phyloP scores from a whole-genome alignment of 2,329 filamentous ascomycete genomes.

The Pyricularia sp. region DNA sequence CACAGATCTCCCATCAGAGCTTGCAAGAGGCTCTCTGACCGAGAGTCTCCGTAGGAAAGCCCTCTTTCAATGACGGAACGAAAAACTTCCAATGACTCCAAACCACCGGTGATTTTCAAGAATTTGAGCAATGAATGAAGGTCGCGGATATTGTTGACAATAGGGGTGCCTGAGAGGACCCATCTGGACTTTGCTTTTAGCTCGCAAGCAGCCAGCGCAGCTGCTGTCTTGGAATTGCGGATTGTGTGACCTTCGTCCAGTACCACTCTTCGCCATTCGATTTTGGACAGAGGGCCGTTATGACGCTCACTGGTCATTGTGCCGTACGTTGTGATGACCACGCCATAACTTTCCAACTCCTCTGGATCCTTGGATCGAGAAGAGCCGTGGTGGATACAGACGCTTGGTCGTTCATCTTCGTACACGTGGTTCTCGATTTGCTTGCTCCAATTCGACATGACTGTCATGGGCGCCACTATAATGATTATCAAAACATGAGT shows the following conservation, averaged over 20 bases:
- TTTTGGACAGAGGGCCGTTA: slow-evolving; percentile 30
- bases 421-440: slow-evolving; percentile 69
- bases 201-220: slow-evolving; percentile 56
- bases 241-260: slow-evolving; percentile 80
- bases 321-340: slow-evolving; percentile 80
- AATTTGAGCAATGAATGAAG: slow-evolving; percentile 74
- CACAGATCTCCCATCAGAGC: slow-evolving; percentile 73
- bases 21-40: slow-evolving; percentile 58
- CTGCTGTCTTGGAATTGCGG: slow-evolving; percentile 66
- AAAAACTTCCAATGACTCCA: slow-evolving; percentile 66
- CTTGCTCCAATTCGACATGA: slow-evolving; percentile 85
- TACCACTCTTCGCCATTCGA: slow-evolving; percentile 70
- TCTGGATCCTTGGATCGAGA: slow-evolving; percentile 41
- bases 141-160: slow-evolving; percentile 75
- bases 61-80: slow-evolving; percentile 62
- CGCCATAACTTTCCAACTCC: slow-evolving; percentile 57
- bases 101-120: slow-evolving; percentile 63
- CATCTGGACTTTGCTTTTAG: slow-evolving; percentile 65
- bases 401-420: slow-evolving; percentile 48
- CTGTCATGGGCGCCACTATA: slow-evolving; percentile 65
- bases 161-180: slow-evolving; percentile 74
- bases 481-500: background rate
- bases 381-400: slow-evolving; percentile 67
- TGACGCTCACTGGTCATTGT: slow-evolving; percentile 56
- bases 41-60: slow-evolving; percentile 44